Base-by-base conservation (phyloP, 2,329 filamentous ascomycete genomes). In the Fusarium sp. region DNA sequence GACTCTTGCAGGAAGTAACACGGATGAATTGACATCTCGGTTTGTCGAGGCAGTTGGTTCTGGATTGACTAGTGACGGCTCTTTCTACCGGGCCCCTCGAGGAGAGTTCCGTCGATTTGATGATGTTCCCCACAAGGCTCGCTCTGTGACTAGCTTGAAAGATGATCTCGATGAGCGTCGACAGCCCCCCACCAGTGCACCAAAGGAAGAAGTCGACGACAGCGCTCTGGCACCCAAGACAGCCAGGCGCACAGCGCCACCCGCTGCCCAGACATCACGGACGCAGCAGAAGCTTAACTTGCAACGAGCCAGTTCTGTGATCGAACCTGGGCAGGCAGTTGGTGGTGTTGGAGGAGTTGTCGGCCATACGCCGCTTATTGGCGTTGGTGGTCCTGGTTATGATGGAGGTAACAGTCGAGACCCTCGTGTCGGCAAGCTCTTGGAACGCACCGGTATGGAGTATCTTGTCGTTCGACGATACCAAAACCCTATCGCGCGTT, bases 201-300 rank as follows among this genome's bases (percentile, higher is more conserved):
- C 70, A 25, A 75, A 76, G 65, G 42, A 76, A 70, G 81, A 83
- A 5, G 73, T 76, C 7, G 79, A 81, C 14, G 81, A 83, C 58
- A 86, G 84, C 60, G 84, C 82, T 38, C 77, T 88, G 16, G 81
- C 84, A 6, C 85, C 84, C 27, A 82, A 82, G 76, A 78, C 77
- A 74, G 83, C 69, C 73, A 80, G 74, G 73, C 79, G 81, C 68
- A 80, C 71, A 68, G 83, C 74, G 20, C 80, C 80, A 3, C 81
- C 81, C 2, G 79, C 84, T 1, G 84, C 85, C 2, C 86, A 89
- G 63, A 85, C 88, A 70, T 92, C 90, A 57, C 86, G 91, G 16
- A 92, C 90, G 2, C 91, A 93, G 79, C 91, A 93, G 77, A 94
- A 94, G 75, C 83, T 94, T 16, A 91, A 92, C 80, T 84, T 94